Evolutionary conservation across 2,329 filamentous ascomycete genomes (phyloP).

Genomic region (Pseudocercospora macadamiae): DNA sequence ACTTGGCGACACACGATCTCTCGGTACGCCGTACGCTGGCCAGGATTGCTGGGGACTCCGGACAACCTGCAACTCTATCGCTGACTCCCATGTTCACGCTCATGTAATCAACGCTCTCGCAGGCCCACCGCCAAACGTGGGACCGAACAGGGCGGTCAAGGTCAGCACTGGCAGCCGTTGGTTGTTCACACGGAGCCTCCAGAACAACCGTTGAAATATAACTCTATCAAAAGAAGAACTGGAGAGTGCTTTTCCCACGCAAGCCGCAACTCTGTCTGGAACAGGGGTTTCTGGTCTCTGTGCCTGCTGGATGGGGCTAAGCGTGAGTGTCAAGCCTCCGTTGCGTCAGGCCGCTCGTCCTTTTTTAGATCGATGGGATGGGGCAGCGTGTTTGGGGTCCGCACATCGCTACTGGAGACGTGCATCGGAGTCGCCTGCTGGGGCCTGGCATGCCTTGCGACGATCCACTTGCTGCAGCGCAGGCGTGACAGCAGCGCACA

Average conservation of each 20-base stretch:
- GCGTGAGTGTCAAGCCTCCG: neutral
- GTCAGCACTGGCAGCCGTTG: neutral
- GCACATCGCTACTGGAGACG: constrained; percentile 1
- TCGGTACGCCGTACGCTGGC: neutral
- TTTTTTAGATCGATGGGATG: neutral
- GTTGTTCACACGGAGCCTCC: neutral
- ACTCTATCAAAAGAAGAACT: constrained; percentile 1
- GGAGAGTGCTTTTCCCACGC: neutral
- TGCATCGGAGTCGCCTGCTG: neutral
- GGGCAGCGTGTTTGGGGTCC: neutral
- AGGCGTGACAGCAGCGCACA: constrained; percentile 5
- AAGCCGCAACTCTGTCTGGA: constrained; percentile 9
- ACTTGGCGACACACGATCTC: neutral
- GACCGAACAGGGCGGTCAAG: no score
- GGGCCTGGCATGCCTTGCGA: neutral
- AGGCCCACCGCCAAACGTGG: neutral
- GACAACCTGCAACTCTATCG: constrained; percentile 4
- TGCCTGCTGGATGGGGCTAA: neutral
- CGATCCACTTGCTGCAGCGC: neutral
- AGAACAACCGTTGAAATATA: neutral
- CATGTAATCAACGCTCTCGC: neutral
- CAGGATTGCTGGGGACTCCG: neutral
- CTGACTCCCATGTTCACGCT: neutral
- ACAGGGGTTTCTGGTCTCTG: constrained; percentile 8
- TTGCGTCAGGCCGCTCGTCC: constrained; percentile 8